phyloP scores from a whole-genome alignment of 768 basidiomycete genomes.

The Dentipellis sp. region DNA sequence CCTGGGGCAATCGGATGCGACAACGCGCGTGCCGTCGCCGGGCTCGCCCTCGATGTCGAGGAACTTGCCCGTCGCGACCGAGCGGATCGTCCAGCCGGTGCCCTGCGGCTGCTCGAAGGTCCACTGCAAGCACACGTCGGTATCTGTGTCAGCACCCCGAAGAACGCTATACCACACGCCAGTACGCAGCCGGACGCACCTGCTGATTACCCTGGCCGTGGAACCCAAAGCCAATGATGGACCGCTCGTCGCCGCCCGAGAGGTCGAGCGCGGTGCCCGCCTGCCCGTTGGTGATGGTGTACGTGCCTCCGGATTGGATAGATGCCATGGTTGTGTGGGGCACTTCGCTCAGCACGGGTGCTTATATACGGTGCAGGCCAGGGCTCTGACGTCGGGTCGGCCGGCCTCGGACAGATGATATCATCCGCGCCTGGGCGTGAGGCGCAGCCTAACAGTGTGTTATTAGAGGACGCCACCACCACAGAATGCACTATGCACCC shows the following conservation, averaged over 20 bases:
- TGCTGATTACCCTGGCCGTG: constrained; percentile 40
- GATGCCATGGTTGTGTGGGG: background rate
- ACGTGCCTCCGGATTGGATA: constrained; percentile 27
- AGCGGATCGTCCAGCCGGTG: constrained; percentile 34
- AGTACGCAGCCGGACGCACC: constrained; percentile 22
- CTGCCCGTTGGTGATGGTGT: constrained; percentile 42
- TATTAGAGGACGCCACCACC: too few species aligned
- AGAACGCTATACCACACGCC: background rate
- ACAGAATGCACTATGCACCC: too few species aligned
- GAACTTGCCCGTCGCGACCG: constrained; percentile 30
- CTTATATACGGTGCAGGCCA: too few species aligned
- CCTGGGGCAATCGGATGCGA: constrained; percentile 27
- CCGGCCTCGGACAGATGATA: too few species aligned
- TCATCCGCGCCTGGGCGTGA: too few species aligned
- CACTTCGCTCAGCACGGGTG: too few species aligned
- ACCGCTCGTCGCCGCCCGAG: constrained; percentile 39
- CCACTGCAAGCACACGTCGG: constrained; percentile 32
- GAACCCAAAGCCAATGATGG: constrained; percentile 39
- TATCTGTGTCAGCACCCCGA: background rate
- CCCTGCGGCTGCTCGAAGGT: constrained; percentile 28
- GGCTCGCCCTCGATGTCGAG: constrained; percentile 29
- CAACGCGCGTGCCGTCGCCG: constrained; percentile 30
- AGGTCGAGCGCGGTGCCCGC: constrained; percentile 45
- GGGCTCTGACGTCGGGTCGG: too few species aligned
- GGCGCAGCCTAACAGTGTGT: too few species aligned